phyloP scores from a whole-genome alignment of 805 yeast species.

The Torulaspora gathmanii region DNA sequence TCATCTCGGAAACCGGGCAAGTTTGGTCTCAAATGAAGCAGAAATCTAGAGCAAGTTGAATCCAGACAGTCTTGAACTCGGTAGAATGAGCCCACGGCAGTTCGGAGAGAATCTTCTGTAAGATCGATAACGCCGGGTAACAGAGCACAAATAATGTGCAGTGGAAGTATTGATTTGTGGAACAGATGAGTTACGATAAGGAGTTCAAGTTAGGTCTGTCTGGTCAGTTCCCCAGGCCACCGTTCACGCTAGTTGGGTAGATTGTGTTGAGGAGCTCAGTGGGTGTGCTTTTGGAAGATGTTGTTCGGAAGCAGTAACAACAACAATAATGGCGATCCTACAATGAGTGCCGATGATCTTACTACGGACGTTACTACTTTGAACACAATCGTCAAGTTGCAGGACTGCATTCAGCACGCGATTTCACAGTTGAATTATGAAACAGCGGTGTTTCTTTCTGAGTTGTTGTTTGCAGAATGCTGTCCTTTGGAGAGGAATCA shows the following conservation, averaged over 20 bases:
- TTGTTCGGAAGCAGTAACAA: slow-evolving; percentile 10
- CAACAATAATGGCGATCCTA: slow-evolving; percentile 1
- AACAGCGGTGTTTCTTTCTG: slow-evolving; percentile 85
- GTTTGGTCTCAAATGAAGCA: too few species aligned
- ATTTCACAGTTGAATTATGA: slow-evolving; percentile 29
- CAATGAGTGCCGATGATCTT: slow-evolving; percentile 11
- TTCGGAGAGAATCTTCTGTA: neutral
- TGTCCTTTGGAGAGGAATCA: slow-evolving; percentile 25
- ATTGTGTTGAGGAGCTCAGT: too few species aligned
- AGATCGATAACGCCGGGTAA: slow-evolving; percentile 1
- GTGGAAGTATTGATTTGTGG: slow-evolving; percentile 1
- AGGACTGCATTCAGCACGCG: slow-evolving; percentile 20
- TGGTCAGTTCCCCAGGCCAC: neutral
- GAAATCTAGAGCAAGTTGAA: too few species aligned
- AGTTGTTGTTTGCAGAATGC: slow-evolving; percentile 64
- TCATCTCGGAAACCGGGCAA: too few species aligned
- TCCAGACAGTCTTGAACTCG: too few species aligned
- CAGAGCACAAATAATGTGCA: neutral
- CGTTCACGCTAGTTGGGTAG: neutral
- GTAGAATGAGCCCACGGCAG: too few species aligned
- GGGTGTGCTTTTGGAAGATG: slow-evolving; percentile 2
- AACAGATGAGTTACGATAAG: neutral
- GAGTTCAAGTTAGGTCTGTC: neutral
- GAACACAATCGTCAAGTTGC: slow-evolving; percentile 15
- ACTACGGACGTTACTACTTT: slow-evolving; percentile 10